phyloP scores from a whole-genome alignment of 1,284 basidiomycete genomes.

The Ustilago curta region DNA sequence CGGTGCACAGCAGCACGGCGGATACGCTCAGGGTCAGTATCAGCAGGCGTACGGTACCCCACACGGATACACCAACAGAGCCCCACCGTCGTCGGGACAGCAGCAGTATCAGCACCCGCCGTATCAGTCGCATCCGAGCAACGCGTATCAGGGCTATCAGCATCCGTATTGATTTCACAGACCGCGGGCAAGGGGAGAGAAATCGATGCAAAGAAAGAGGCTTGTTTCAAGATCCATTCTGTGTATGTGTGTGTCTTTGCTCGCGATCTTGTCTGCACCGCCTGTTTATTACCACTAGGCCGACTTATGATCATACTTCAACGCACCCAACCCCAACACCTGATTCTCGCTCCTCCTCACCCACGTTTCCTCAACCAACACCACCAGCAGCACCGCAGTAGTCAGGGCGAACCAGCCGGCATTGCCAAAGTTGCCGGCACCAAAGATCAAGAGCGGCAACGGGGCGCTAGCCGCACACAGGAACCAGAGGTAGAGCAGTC shows the following conservation, averaged over 20 bases:
- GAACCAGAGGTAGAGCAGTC: slow-evolving; percentile 62
- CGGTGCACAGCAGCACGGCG: slow-evolving; percentile 20
- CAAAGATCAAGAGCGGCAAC: slow-evolving; percentile 65
- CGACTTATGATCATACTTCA: slow-evolving; percentile 67
- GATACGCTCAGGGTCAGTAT: slow-evolving; percentile 7
- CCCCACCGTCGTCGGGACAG: slow-evolving; percentile 17
- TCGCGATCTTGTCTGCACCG: no score
- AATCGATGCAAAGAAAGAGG: no score
- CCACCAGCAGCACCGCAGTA: slow-evolving; percentile 43
- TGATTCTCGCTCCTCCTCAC: slow-evolving; percentile 60
- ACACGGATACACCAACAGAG: slow-evolving; percentile 14
- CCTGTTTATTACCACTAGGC: no score
- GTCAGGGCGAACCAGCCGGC: slow-evolving; percentile 66
- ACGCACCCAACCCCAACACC: slow-evolving; percentile 53
- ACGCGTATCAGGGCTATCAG: slow-evolving; percentile 19
- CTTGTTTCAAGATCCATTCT: background rate
- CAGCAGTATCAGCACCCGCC: slow-evolving; percentile 13
- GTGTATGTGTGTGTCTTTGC: slow-evolving; percentile 3
- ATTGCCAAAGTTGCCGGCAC: slow-evolving; percentile 65
- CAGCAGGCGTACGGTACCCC: slow-evolving; percentile 11
- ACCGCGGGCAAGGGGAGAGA: no score
- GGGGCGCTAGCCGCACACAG: slow-evolving; percentile 55
- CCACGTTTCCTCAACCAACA: slow-evolving; percentile 53
- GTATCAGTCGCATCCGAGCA: slow-evolving; percentile 7
- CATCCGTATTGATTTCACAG: slow-evolving; percentile 17